phyloP scores from a whole-genome alignment of 352 stramenopile genomes.

The Globisporangium lucens region DNA sequence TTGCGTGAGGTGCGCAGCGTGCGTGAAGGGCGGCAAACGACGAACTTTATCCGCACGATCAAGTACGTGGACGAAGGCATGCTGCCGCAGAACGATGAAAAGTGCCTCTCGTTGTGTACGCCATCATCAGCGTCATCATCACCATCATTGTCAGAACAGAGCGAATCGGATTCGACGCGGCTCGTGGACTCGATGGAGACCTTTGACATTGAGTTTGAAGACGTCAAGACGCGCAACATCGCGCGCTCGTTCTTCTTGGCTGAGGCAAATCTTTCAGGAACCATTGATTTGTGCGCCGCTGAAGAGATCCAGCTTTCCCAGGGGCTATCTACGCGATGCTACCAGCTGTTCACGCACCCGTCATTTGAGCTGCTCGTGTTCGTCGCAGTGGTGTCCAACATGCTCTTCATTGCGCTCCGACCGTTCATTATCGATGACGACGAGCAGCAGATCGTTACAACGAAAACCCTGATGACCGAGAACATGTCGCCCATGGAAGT shows the following conservation, averaged over 20 bases:
- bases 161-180: slow-evolving; percentile 10
- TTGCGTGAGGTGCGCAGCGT: slow-evolving; percentile 58
- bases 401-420: slow-evolving; percentile 63
- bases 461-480: slow-evolving; percentile 36
- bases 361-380: slow-evolving; percentile 77
- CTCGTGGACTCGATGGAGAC: slow-evolving; percentile 30
- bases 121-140: neutral
- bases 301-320: slow-evolving; percentile 48
- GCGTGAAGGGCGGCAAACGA: slow-evolving; percentile 64
- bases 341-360: slow-evolving; percentile 62
- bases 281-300: slow-evolving; percentile 39
- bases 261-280: slow-evolving; percentile 41
- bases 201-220: slow-evolving; percentile 78
- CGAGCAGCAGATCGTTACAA: slow-evolving; percentile 30
- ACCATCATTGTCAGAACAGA: neutral
- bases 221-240: slow-evolving; percentile 41
- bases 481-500: slow-evolving; percentile 60
- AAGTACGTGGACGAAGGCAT: slow-evolving; percentile 61
- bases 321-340: slow-evolving; percentile 53
- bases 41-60: slow-evolving; percentile 79
- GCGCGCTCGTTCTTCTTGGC: slow-evolving; percentile 60
- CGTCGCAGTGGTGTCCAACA: slow-evolving; percentile 53
- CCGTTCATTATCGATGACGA: slow-evolving; percentile 54
- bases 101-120: slow-evolving; percentile 17
- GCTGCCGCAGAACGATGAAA: slow-evolving; percentile 25